Base-by-base conservation (phyloP, 2,329 filamentous ascomycete species). In the Colletotrichum trifolii region DNA sequence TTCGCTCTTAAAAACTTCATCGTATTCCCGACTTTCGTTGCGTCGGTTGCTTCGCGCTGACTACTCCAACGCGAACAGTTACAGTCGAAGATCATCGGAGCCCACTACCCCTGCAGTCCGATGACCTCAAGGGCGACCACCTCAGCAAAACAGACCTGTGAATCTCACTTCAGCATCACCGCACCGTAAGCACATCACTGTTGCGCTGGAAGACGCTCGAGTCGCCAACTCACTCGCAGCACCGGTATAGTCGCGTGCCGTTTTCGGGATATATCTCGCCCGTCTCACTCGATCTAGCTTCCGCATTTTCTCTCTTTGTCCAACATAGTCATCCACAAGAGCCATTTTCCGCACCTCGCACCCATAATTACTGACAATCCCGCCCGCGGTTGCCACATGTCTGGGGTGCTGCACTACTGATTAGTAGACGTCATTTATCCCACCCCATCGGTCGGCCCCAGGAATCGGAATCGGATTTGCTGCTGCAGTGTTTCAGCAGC, bases 401-500 rank as follows among this genome's bases (percentile, higher is more conserved):
- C 46, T 40, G 40, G 46, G 52, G 38, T 42, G 25, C n/a, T 5
- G 55, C 36, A n/a, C 45, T 36, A 54, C 55, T 13, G 39, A 48
- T 13, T 38, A 57, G 40, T 40, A 62, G 53, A 66, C 53, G 59
- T 63, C 59, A 63, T 62, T 39, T 39, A 9, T 33, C 12, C 42
- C 53, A 47, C 50, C 59, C 63, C 17, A 57, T 57, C 59, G 34
- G 58, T 38, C 34, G 15, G 25, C 25, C 25, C 25, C 25, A 25
- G 25, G 25, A 25, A 43, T 40, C 56, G 60, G 43, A 45, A 47
- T 54, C 56, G 56, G 61, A 50, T 15, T 25, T 8, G 55, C 46
- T n/a, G 62, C 47, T 25, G 25, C 63, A 43, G 58, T 63, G 58
- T 66, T 66, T 66, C 63, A 66, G 53, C 59, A 47, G 52, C 52